Evolutionary conservation across 2,329 filamentous ascomycete species (phyloP), one percentile per base, ranked within the genome.

Genomic region (Ceratocystiopsis minuta): DNA sequence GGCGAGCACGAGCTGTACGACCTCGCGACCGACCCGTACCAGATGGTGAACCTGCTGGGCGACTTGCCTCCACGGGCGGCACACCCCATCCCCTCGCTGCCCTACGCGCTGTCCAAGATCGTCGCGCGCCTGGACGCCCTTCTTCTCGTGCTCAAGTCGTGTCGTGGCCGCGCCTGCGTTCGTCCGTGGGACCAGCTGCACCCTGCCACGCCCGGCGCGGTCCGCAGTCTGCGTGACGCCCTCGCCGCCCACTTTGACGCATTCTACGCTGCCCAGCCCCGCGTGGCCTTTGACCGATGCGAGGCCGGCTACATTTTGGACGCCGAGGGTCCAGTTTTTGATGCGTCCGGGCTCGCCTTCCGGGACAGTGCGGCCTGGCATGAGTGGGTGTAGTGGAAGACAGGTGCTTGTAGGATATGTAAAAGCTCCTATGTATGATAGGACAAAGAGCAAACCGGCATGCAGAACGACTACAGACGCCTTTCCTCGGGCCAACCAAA

Each of bases 1-100:
- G 73, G 74, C 40, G 75, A 80, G 51, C 69, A 72, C 43, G 76
- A 82, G 53, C 63, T 79, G 2, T 82, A 80, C 52, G 66, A 44
- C 34, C 20, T 40, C 17, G 35, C 72, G 66, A 59, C 58, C 20
- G 71, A 75, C 43, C 68, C 67, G 1, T 60, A 63, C 28, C 67
- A 77, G 51, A 54, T 69, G 17, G 49, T 56, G 37, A 75, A 75
- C 40, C 49, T 68, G 2, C 49, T 52, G 13, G 47, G 33, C 31
- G 31, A 47, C 34, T 31, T 47, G 38, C n/a, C n/a, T n/a, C n/a
- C n/a, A n/a, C 7, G 34, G 12, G 36, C 51, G 31, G 42, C 48
- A 31, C 39, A 32, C 9, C 49, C 50, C 3, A n/a, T 44, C 17
- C 48, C 43, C 0, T 44, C 63, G n/a, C 50, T 61, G 7, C 58